Conservation (phyloP, 768 basidiomycete species). For the Boletus subparvulus region DNA sequence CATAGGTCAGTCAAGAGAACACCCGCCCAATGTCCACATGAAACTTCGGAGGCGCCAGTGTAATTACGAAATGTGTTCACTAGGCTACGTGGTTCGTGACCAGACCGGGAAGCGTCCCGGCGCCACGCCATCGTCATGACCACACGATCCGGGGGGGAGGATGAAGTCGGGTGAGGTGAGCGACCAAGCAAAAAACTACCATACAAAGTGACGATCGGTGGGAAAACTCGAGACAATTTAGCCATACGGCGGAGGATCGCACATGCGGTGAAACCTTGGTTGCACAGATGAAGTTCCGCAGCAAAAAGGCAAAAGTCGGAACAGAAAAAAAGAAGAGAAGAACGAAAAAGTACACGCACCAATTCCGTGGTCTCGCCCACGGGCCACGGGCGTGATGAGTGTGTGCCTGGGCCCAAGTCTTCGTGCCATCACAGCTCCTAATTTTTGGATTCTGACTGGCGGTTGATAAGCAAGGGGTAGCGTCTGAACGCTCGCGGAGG, state of each 20-base stretch:
- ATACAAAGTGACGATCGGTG: neutral
- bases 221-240: neutral
- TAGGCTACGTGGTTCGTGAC: neutral
- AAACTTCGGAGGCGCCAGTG: neutral
- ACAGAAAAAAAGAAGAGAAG: neutral
- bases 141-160: neutral
- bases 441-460: neutral
- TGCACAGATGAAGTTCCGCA: neutral
- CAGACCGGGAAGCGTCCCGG: neutral
- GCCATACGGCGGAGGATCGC: neutral
- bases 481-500: constrained; percentile 11
- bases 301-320: neutral
- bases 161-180: no score
- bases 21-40: constrained; percentile 1
- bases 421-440: neutral
- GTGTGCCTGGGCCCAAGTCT: neutral
- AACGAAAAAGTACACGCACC: neutral
- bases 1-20: neutral
- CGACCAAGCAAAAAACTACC: neutral
- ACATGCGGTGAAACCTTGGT: neutral
- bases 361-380: neutral
- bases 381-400: neutral
- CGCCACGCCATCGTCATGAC: neutral
- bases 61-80: neutral
- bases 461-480: neutral